A percentile compares a stretch with the other conserved stretches of the same genome.
phyloP scores from a whole-genome alignment of 305 asterid genomes.

The Plantago coronopus region DNA sequence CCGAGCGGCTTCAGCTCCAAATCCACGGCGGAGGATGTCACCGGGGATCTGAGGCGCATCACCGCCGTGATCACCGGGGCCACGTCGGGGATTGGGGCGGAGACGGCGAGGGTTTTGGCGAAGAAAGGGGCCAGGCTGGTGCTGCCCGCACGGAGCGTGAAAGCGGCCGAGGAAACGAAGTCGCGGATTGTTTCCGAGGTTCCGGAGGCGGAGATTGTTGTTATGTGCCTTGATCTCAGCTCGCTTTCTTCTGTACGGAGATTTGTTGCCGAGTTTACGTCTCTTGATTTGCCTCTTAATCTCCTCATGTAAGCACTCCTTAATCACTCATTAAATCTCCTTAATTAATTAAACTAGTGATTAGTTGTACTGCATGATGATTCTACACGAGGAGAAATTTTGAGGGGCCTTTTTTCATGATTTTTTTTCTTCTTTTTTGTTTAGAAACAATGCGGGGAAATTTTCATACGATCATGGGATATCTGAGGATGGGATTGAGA shows the following conservation, averaged over 20 bases:
- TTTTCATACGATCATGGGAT: constrained; percentile 62
- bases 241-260: constrained; percentile 62
- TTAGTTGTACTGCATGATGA: too few relatives aligned
- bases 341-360: too few relatives aligned
- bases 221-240: constrained; percentile 86
- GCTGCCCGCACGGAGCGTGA: constrained; percentile 68
- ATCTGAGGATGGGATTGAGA: constrained; percentile 85
- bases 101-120: constrained; percentile 86
- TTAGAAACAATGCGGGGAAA: constrained; percentile 84
- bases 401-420: background rate
- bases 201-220: constrained; percentile 61
- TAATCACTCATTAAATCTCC: too few relatives aligned
- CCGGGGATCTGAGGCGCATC: constrained; percentile 49
- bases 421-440: background rate
- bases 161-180: constrained; percentile 75
- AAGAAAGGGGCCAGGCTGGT: constrained; percentile 74
- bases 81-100: constrained; percentile 95
- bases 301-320: constrained; percentile 62
- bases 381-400: too few relatives aligned
- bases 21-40: constrained; percentile 77
- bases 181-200: constrained; percentile 58
- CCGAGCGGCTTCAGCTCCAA: constrained; percentile 77
- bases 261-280: constrained; percentile 56
- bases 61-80: constrained; percentile 95
- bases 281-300: constrained; percentile 71